These are phyloP conservation scores for Intubia oerlemansii DNA, from an alignment of 2,329 filamentous ascomycete species.

Conservation along the genomic window DNA sequence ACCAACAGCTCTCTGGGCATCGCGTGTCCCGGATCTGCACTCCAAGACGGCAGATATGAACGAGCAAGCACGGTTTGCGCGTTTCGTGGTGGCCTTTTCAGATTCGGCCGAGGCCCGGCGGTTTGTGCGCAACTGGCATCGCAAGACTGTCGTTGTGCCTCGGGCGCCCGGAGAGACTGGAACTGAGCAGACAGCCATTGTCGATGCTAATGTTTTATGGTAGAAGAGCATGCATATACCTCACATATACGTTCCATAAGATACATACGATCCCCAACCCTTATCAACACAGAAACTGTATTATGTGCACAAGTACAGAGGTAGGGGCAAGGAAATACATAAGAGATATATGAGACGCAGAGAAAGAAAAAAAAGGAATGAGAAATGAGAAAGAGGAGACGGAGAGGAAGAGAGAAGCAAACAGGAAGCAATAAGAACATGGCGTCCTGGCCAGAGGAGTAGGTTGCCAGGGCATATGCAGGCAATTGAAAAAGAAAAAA, in stretches of 20 bases:
- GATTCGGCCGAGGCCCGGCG: constrained; percentile 30
- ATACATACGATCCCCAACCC: too few species aligned
- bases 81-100: constrained; percentile 33
- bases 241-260: too few species aligned
- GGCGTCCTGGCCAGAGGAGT: too few species aligned
- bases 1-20: constrained; percentile 1
- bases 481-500: neutral
- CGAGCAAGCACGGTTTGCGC: constrained; percentile 14
- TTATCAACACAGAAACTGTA: too few species aligned
- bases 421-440: too few species aligned
- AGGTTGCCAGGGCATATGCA: too few species aligned
- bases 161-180: too few species aligned
- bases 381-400: neutral
- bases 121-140: constrained; percentile 24
- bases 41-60: constrained; percentile 11
- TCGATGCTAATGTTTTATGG: constrained; percentile 13
- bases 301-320: too few species aligned
- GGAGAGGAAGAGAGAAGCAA: too few species aligned
- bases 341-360: too few species aligned
- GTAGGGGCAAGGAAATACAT: too few species aligned
- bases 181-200: constrained; percentile 8
- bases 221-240: constrained; percentile 3
- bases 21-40: constrained; percentile 4
- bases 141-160: constrained; percentile 13
- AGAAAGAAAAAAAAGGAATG: neutral